Evolutionary conservation across 495 filamentous ascomycete species (phyloP).

Genomic region (Apodospora peruviana): DNA sequence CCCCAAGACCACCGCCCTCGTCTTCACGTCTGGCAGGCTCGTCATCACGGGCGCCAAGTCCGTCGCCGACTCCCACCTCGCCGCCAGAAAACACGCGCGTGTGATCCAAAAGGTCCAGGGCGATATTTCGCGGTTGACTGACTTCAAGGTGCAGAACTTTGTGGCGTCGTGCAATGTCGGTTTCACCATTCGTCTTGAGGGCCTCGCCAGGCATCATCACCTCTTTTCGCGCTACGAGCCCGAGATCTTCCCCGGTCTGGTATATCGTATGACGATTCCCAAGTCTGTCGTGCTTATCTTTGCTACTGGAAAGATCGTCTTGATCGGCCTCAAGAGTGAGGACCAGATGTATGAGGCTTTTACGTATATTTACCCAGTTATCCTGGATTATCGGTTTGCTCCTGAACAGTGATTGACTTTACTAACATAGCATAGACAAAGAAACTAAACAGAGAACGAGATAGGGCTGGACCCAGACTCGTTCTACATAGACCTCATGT

Average conservation of each 20-base stretch:
- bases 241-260: slow-evolving; percentile 93
- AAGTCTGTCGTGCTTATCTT: slow-evolving; percentile 36
- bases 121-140: slow-evolving; percentile 90
- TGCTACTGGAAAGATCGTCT: slow-evolving; percentile 78
- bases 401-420: too few relatives aligned
- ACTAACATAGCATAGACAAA: too few relatives aligned
- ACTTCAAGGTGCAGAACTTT: slow-evolving; percentile 99
- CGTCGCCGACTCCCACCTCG: slow-evolving; percentile 84
- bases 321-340: slow-evolving; percentile 88
- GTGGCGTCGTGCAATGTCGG: slow-evolving; percentile 92
- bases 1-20: slow-evolving; percentile 89
- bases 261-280: slow-evolving; percentile 95
- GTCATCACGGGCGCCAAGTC: slow-evolving; percentile 96
- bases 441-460: too few relatives aligned
- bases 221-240: slow-evolving; percentile 74
- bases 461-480: too few relatives aligned
- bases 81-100: slow-evolving; percentile 90
- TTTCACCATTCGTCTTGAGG: slow-evolving; percentile 91
- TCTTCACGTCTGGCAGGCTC: slow-evolving; percentile 97
- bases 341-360: slow-evolving; percentile 95
- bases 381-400: too few relatives aligned
- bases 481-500: too few relatives aligned
- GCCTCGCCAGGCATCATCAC: slow-evolving; percentile 58
- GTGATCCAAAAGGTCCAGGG: slow-evolving; percentile 98
- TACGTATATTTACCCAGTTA: slow-evolving; percentile 88